Percentiles rank a stretch among this genome's conserved stretches.
phyloP scores from a whole-genome alignment of 2,329 filamentous ascomycete species.

The Chrysoporthe puriensis region DNA sequence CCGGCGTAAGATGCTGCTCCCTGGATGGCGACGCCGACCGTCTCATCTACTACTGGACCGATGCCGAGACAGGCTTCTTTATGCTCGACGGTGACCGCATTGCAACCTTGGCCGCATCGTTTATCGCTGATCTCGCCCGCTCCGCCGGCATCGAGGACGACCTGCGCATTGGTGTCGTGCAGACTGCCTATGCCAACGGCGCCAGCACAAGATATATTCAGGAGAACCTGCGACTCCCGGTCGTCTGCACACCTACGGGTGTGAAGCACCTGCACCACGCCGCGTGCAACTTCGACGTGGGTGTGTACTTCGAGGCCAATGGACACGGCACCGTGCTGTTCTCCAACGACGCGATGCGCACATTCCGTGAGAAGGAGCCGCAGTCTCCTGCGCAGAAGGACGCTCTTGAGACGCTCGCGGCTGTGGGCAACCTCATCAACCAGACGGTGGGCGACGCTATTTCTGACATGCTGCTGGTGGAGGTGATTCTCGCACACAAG shows the following conservation, averaged over 20 bases:
- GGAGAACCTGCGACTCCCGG: constrained; percentile 83
- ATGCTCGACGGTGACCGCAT: constrained; percentile 97
- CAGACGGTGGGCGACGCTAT: constrained; percentile 96
- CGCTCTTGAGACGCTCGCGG: constrained; percentile 81
- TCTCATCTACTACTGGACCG: constrained; percentile 91
- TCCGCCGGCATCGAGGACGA: constrained; percentile 78
- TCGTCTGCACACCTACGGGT: constrained; percentile 91
- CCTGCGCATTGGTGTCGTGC: constrained; percentile 89
- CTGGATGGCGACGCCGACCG: constrained; percentile 95
- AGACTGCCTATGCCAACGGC: constrained; percentile 97
- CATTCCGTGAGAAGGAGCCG: constrained; percentile 78
- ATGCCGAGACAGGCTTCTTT: constrained; percentile 81
- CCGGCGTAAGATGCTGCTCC: constrained; percentile 82
- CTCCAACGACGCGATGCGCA: constrained; percentile 78
- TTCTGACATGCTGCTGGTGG: constrained; percentile 93
- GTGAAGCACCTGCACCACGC: constrained; percentile 98
- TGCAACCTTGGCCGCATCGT: constrained; percentile 89
- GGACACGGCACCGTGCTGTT: constrained; percentile 97
- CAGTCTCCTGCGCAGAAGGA: constrained; percentile 91
- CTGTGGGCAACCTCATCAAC: constrained; percentile 91
- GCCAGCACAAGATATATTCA: constrained; percentile 91
- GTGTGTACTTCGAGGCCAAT: constrained; percentile 98
- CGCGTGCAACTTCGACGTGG: constrained; percentile 92
- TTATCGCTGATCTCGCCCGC: constrained; percentile 85
- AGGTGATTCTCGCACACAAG: constrained; percentile 95